These are phyloP conservation scores for Verticillium tricorpus DNA, from an alignment of 2,329 filamentous ascomycete species.

Conservation along the genomic window DNA sequence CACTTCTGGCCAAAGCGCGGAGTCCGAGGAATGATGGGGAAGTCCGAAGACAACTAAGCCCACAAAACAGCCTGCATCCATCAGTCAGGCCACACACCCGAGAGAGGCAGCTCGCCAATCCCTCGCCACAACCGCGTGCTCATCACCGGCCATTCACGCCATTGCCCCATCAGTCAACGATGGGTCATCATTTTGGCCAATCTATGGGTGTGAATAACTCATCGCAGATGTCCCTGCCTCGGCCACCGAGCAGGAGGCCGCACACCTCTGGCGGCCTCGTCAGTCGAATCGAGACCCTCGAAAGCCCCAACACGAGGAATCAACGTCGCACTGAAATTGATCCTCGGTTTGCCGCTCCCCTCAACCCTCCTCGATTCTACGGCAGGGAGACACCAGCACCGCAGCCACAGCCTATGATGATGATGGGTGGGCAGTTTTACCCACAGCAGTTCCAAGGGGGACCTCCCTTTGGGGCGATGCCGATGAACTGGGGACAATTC, in stretches of 20 bases:
- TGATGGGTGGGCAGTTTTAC: not conserved
- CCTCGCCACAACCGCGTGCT: not conserved
- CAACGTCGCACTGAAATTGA: not conserved
- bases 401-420: not conserved
- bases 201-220: constrained; percentile 32
- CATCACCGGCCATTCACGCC: not conserved
- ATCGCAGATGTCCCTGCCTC: constrained; percentile 18
- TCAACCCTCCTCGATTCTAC: not conserved
- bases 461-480: too few relatives aligned
- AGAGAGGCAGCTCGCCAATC: not conserved
- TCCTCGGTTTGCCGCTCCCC: not conserved
- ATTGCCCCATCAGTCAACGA: not conserved
- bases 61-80: not conserved
- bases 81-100: not conserved
- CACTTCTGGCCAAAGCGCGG: not conserved
- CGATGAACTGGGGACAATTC: too few relatives aligned
- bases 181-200: not conserved
- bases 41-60: not conserved
- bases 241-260: not conserved
- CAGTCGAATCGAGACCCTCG: not conserved
- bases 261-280: not conserved
- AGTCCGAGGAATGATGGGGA: not conserved
- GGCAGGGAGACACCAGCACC: not conserved
- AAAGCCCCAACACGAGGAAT: not conserved
- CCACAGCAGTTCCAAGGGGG: too few relatives aligned